phyloP scores from a whole-genome alignment of 2,329 filamentous ascomycete species.

The Phaeosphaeriaceae sp. region DNA sequence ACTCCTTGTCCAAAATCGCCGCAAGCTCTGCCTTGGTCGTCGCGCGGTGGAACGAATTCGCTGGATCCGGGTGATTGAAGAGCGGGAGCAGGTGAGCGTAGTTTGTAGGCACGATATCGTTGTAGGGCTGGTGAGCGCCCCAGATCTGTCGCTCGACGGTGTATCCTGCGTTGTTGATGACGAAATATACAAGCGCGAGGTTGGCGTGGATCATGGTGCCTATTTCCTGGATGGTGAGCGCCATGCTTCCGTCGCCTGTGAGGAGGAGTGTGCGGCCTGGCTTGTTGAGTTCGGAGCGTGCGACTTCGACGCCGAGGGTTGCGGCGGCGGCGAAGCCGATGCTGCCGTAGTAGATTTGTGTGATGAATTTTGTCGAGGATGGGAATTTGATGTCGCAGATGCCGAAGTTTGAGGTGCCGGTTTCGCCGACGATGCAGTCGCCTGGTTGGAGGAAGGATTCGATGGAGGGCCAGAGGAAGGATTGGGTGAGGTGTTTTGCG shows the following conservation, averaged over 20 bases:
- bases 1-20: constrained; percentile 38
- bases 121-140: constrained; percentile 50
- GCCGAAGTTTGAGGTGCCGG: constrained; percentile 50
- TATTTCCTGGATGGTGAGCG: constrained; percentile 71
- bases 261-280: constrained; percentile 59
- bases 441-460: constrained; percentile 43
- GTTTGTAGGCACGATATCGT: constrained; percentile 49
- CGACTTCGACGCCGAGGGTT: constrained; percentile 53
- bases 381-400: constrained; percentile 45
- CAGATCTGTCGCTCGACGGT: constrained; percentile 57
- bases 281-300: constrained; percentile 55
- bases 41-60: constrained; percentile 44
- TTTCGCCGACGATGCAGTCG: constrained; percentile 52
- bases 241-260: constrained; percentile 69
- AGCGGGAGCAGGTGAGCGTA: constrained; percentile 51
- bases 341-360: constrained; percentile 53
- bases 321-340: constrained; percentile 54
- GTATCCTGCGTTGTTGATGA: constrained; percentile 57
- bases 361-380: constrained; percentile 34
- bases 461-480: constrained; percentile 53
- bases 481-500: constrained; percentile 51
- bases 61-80: constrained; percentile 43
- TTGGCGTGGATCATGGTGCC: constrained; percentile 63
- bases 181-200: constrained; percentile 47
- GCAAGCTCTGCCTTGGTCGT: constrained; percentile 48